Percentiles rank a stretch among this genome's conserved stretches.
phyloP scores from a whole-genome alignment of 805 yeast species.

The Candida sphagnicola region DNA sequence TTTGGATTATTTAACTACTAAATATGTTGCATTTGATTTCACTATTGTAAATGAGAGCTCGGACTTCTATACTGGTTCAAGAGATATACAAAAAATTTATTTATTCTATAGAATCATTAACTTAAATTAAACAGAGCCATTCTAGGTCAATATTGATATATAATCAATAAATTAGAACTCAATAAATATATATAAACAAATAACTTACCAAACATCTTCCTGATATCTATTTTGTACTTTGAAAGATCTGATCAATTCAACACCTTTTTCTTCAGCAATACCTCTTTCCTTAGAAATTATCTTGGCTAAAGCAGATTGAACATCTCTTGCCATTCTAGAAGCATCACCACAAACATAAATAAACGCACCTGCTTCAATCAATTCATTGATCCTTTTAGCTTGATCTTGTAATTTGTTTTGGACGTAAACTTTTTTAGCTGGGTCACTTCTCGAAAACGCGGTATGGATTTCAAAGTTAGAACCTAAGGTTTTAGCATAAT shows the following conservation, averaged over 20 bases:
- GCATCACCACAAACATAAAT: conserved; percentile 98
- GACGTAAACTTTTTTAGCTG: conserved; percentile 64
- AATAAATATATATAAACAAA: too few species aligned
- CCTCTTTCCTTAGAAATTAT: conserved; percentile 62
- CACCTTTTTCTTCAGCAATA: conserved; percentile 64
- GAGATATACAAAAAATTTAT: background rate
- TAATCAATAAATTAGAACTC: too few species aligned
- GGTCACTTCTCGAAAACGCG: conserved; percentile 79
- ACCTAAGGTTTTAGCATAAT: conserved; percentile 59
- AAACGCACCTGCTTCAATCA: conserved; percentile 69
- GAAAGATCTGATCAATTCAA: conserved; percentile 70
- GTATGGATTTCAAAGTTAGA: conserved; percentile 65
- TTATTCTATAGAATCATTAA: background rate
- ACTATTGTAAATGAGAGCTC: background rate
- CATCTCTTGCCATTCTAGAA: conserved; percentile 91
- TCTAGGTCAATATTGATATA: too few species aligned
- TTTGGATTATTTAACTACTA: too few species aligned
- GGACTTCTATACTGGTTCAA: background rate
- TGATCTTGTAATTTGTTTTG: conserved; percentile 69
- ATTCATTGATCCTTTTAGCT: conserved; percentile 49
- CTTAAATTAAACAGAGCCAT: too few species aligned
- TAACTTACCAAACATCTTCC: conserved; percentile 91
- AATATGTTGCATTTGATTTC: too few species aligned
- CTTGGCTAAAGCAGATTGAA: conserved; percentile 61
- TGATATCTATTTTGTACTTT: conserved; percentile 86